phyloP scores from a whole-genome alignment of 1,284 basidiomycete genomes.

The Inonotus hispidus region DNA sequence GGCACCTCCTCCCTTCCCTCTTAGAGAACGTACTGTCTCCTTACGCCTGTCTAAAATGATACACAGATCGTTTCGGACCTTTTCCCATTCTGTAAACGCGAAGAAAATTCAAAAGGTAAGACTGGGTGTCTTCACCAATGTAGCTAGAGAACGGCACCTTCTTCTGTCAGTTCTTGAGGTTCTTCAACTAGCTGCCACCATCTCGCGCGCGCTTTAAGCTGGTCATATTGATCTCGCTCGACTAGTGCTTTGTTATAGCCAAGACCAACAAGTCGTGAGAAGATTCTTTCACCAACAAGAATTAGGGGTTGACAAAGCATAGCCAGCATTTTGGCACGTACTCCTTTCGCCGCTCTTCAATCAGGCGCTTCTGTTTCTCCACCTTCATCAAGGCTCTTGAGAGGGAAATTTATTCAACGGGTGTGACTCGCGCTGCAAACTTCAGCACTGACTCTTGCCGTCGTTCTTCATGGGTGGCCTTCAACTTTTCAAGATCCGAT shows the following conservation, averaged over 20 bases:
- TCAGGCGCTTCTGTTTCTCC: not conserved
- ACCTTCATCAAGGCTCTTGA: not conserved
- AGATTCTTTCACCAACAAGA: not conserved
- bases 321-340: not conserved
- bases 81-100: not conserved
- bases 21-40: not conserved
- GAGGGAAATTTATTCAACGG: not conserved
- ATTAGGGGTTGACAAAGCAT: not conserved
- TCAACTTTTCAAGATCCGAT: not conserved
- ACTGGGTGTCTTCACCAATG: too few relatives aligned
- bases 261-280: not conserved
- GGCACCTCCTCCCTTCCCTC: not conserved
- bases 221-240: not conserved
- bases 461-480: not conserved
- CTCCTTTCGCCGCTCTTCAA: not conserved
- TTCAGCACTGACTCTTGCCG: not conserved
- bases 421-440: not conserved
- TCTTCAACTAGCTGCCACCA: constrained; percentile 3
- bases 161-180: not conserved
- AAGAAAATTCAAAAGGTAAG: not conserved
- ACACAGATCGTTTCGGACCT: not conserved
- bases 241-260: not conserved
- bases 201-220: not conserved
- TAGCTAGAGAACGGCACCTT: not conserved
- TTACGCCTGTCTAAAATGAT: not conserved